phyloP scores from a whole-genome alignment of 768 basidiomycete species.

The Amanita subjunquillea region DNA sequence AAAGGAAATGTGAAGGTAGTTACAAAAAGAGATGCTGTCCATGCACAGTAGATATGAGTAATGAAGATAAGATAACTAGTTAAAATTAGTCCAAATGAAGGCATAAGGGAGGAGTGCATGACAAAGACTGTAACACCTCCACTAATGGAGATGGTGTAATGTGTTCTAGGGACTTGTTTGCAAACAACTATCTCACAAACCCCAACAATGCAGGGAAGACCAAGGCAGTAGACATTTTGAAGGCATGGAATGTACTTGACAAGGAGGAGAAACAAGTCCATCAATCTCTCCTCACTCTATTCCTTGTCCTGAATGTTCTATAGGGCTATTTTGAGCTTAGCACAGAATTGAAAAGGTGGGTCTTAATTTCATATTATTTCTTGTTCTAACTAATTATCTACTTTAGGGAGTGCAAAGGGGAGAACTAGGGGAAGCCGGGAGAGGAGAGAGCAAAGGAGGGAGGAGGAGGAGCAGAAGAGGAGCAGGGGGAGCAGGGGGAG shows the following conservation, averaged over 20 bases:
- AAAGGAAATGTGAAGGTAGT: too few species aligned
- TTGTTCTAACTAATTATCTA: neutral
- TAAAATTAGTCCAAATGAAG: too few species aligned
- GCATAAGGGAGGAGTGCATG: too few species aligned
- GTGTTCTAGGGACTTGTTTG: constrained; percentile 1
- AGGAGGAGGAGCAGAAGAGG: too few species aligned
- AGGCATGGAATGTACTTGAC: neutral
- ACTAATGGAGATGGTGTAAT: neutral
- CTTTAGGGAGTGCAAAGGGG: constrained; percentile 1
- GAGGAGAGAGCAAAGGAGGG: too few species aligned
- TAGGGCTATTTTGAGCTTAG: neutral
- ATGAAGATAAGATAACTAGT: too few species aligned
- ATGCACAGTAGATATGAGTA: too few species aligned
- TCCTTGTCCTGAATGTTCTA: neutral
- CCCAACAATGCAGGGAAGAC: neutral
- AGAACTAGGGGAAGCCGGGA: neutral
- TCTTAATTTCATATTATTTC: neutral
- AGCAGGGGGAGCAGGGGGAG: too few species aligned
- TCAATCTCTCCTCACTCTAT: neutral
- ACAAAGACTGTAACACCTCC: too few species aligned
- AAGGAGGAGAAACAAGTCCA: neutral
- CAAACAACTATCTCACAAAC: neutral
- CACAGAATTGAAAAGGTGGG: neutral
- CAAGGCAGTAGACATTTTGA: neutral
- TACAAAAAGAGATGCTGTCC: too few species aligned